Base-by-base conservation (phyloP, 257 asterid species). In the Primulina eburnea region DNA sequence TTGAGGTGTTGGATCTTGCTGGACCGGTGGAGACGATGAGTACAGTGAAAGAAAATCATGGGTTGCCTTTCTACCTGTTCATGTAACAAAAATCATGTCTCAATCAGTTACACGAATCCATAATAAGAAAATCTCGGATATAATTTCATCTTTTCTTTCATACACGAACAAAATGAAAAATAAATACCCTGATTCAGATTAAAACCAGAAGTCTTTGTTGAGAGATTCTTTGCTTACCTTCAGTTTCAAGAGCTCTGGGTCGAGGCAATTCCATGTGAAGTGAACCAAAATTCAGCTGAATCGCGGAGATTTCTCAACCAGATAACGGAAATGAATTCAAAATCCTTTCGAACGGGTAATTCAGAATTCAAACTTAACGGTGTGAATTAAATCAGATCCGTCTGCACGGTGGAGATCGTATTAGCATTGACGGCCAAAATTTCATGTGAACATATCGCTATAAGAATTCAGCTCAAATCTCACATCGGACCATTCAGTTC, bases 41-140 rank as follows among this genome's bases (percentile, higher is more conserved):
- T 83, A 89, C 35, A 88, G 94, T 60, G 98, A 90, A 72, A 93
- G 95, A 86, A 93, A 93, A 82, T 93, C 98, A 79, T 87, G 97
- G 57, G 97, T 92, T 21, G 84, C 88, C 77, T 87, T 83, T 80
- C 89, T 77, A 78, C 85, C 91, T 83, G 82, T 60, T 73, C 55
- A 21, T 43, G 71, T 37, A 24, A 79, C 32, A 68, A 33, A 62
- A 71, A 32, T 33, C n/a, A 71, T 61, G 47, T 43, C 50, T 7
- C 28, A 68, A 0, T 32, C 16, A 68, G 26, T 33, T 12, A 55
- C 8, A 47, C 29, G 33, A 47, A 24, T 11, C 30, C 60, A 65
- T 65, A 16, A 65, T 6, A n/a, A 7, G 35, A 64, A 68, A 34
- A 52, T 67, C 21, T 24, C 30, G 20, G 21, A 57, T 33, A 8